Evolutionary conservation across 1,284 basidiomycete genomes (phyloP).

Genomic region (Melampsora abietis-canadensis): DNA sequence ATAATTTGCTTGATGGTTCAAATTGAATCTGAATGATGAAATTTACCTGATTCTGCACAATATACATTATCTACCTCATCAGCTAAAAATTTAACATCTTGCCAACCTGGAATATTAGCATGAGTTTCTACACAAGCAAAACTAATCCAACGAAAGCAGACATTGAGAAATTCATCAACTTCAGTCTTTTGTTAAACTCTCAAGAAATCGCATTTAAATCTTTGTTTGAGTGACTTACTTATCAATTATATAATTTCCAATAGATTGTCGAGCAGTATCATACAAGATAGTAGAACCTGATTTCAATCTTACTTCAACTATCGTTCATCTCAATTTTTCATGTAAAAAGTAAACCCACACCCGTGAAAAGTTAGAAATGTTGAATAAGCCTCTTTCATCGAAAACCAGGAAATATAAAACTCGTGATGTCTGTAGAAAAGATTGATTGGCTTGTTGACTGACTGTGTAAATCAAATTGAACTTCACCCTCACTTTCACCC

Average conservation of each 20-base stretch:
- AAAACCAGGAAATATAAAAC: too few species aligned
- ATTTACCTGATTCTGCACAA: conserved; percentile 38
- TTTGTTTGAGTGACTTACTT: conserved; percentile 20
- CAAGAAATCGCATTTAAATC: neutral
- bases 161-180: conserved; percentile 61
- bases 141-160: conserved; percentile 67
- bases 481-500: neutral
- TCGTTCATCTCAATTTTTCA: neutral
- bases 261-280: conserved; percentile 66
- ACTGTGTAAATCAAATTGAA: conserved; percentile 3
- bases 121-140: conserved; percentile 53
- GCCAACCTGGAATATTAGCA: conserved; percentile 26
- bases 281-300: conserved; percentile 66
- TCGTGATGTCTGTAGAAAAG: too few species aligned
- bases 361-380: neutral
- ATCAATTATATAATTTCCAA: conserved; percentile 63
- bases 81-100: conserved; percentile 26
- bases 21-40: neutral
- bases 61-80: conserved; percentile 32
- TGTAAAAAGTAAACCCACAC: neutral
- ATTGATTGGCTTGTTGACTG: neutral
- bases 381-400: neutral
- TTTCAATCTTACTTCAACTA: conserved; percentile 78
- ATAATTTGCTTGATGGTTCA: neutral
- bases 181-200: conserved; percentile 15